These are phyloP conservation scores for Acacia crassicarpa DNA, from an alignment of 306 rosid genomes.

Conservation along the genomic window DNA sequence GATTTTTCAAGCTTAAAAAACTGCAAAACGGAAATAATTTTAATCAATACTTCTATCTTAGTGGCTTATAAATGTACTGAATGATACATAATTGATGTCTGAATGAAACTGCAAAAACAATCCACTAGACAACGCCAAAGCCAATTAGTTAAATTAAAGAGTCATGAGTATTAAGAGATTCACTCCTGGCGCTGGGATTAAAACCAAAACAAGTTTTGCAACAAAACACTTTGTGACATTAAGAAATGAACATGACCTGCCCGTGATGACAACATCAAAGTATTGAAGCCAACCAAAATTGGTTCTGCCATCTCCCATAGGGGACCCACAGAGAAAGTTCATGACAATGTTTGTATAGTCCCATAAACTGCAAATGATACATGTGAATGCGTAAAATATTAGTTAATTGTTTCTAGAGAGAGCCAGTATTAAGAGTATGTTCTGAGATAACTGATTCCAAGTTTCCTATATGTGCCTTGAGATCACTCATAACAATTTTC, in stretches of 20 bases:
- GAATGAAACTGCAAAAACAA: constrained; percentile 22
- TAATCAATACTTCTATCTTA: constrained; percentile 15
- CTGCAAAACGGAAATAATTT: background rate
- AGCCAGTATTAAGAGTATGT: background rate
- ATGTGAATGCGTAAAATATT: constrained; percentile 1
- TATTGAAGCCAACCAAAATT: constrained; percentile 85
- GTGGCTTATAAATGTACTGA: background rate
- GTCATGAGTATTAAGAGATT: constrained; percentile 10
- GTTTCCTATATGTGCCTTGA: background rate
- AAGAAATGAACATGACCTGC: constrained; percentile 64
- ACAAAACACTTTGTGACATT: background rate
- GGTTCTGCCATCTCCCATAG: constrained; percentile 42
- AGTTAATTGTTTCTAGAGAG: background rate
- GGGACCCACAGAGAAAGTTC: constrained; percentile 81
- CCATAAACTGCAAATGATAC: constrained; percentile 79
- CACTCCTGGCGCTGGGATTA: constrained; percentile 12
- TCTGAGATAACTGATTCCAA: background rate
- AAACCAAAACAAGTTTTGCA: constrained; percentile 27
- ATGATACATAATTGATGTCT: background rate
- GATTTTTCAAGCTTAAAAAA: constrained; percentile 1
- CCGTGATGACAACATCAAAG: constrained; percentile 93
- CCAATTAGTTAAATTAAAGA: background rate
- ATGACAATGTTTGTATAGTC: constrained; percentile 93
- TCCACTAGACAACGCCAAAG: constrained; percentile 15
- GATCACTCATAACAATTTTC: constrained; percentile 13